Base-by-base conservation (phyloP, 306 rosid genomes). In the Rosa rugosa region DNA sequence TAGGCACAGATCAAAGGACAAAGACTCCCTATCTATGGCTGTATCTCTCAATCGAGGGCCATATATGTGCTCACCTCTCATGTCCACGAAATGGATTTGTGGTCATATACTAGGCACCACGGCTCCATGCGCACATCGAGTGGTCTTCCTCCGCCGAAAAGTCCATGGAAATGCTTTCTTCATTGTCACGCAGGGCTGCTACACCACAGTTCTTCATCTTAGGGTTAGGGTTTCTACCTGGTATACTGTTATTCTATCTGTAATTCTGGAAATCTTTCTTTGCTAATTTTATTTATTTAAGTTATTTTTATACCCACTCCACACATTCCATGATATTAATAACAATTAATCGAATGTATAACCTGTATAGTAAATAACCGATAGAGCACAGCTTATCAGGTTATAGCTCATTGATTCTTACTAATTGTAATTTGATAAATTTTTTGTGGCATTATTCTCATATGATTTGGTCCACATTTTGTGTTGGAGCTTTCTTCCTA, bases 31-130 rank as follows among this genome's bases (percentile, higher is more conserved):
- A 8, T 63, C 9, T 14, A 13, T 64, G 69, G 45, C 69, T 64
- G 23, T 36, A 34, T 60, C 16, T 60, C 14, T 11, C 17, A 23
- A 8, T 60, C 38, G 38, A 60, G 66, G 66, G 17, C 66, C 38
- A 23, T 60, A 23, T 60, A 11, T 60, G 66, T 11, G 6, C 38
- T 60, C 38, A 0, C 18, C 51, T 20, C 57, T 66, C 51, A 34
- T n/a, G 42, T n/a, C 78, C 79, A 53, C 79, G 74, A 73, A 54
- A 50, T 25, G 79, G 73, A 47, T 73, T 23, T 64, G 79, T 80
- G 79, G 68, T 63, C 36, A 50, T 60, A 11, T 23, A 5, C 38
- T 23, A 0, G 11, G 64, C 63, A 56, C 63, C 63, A 56, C 23
- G 67, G 31, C 67, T 23, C 41, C 67, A 62, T 25, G 40, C 66